Base-by-base conservation (phyloP, 208 protist species). In the Leishmania gerbilli region DNA sequence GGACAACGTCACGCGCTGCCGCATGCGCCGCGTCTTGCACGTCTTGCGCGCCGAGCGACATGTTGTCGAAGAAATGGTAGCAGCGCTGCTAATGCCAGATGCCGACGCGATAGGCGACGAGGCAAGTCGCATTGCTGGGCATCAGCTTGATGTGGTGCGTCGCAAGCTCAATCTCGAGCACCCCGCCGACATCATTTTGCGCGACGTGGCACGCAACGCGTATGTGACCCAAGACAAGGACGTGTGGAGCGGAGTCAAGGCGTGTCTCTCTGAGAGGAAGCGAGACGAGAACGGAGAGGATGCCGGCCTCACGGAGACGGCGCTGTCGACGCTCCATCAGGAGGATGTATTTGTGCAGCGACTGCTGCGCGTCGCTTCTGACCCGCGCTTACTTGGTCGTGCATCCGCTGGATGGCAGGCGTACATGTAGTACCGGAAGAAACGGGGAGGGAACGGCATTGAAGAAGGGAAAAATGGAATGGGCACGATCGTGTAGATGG, bases 11-110 rank as follows among this genome's bases (percentile, higher is more conserved):
- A 71, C 92, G 21, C 71, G 89, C 0, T 81, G 84, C 21, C 83
- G 85, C 62, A 99, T 99, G 97, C 76, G 84, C 19, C 79, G 84
- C 79, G 79, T 76, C 21, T 45, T 95, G 71, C 37, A 47, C 27
- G 90, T 91, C 3, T 75, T 98, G 3, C 86, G 84, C 17, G 62
- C 76, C 24, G 75, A 95, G 64, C 88, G 86, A 80, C 84, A 91
- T 31, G 68, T 90, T 7, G 64, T 99, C 11, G 86, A 98, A 58
- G 86, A 87, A 58, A 87, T 94, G 24, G 92, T 77, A 5, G 51
- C 74, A 21, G 74, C 31, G 74, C 74, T 77, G 53, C 74, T 77
- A n/a, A 65, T 60, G 21, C 34, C 74, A 9, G 74, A 75, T 40
- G 3, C 24, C 0, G 71, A 58, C 31, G 49, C 42, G 47, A 51